phyloP scores from a whole-genome alignment of 257 asterid species.

The Jaltomata sinuosa region DNA sequence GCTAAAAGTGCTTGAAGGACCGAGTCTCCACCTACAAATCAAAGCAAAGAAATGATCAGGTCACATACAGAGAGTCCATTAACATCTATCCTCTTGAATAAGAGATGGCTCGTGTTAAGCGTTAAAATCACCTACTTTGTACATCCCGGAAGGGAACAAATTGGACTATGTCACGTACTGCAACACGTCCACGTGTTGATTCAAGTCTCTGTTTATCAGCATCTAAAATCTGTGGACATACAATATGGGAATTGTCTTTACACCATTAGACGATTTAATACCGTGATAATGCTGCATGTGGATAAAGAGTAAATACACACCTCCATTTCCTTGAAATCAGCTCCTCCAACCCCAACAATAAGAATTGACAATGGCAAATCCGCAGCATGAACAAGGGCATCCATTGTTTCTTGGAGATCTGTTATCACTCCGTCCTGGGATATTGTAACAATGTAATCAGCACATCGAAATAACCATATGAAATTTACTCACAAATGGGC shows the following conservation, averaged over 20 bases:
- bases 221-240: conserved; percentile 59
- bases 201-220: conserved; percentile 88
- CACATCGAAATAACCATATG: background rate
- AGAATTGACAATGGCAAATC: conserved; percentile 94
- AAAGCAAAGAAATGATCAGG: background rate
- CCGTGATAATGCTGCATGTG: background rate
- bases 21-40: conserved; percentile 67
- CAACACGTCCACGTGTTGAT: conserved; percentile 79
- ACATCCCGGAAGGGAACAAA: conserved; percentile 87
- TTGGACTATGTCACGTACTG: conserved; percentile 95
- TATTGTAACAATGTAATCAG: background rate
- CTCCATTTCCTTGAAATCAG: conserved; percentile 98
- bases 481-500: background rate
- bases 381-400: conserved; percentile 84
- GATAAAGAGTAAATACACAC: conserved; percentile 25
- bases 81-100: background rate
- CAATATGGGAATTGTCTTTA: background rate
- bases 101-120: background rate
- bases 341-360: conserved; percentile 98
- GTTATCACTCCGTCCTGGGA: conserved; percentile 94
- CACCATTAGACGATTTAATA: background rate
- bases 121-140: conserved; percentile 49
- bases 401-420: conserved; percentile 97
- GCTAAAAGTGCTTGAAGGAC: conserved; percentile 84
- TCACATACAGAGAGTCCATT: background rate